Percentiles rank a stretch among this genome's conserved stretches.
These are phyloP conservation scores for Pezicula rhizophila DNA, from an alignment of 2,329 filamentous ascomycete genomes.

Conservation along the genomic window DNA sequence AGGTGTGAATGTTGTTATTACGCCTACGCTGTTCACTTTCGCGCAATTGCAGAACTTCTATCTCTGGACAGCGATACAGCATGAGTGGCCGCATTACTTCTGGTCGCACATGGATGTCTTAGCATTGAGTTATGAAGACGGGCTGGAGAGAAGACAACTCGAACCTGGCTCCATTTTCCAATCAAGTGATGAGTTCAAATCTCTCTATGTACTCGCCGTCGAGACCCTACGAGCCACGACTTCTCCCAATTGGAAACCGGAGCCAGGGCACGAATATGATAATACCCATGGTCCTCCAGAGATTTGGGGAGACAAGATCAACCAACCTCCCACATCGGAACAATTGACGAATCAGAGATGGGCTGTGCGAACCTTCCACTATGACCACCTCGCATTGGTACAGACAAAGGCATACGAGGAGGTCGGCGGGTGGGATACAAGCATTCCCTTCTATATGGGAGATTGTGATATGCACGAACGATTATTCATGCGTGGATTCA, in stretches of 20 bases:
- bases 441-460: slow-evolving; percentile 49
- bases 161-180: not conserved
- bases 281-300: not conserved
- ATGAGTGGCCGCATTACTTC: slow-evolving; percentile 42
- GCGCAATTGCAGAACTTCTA: slow-evolving; percentile 48
- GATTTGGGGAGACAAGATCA: not conserved
- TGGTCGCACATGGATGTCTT: slow-evolving; percentile 48
- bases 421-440: slow-evolving; percentile 44
- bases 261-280: not conserved
- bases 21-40: slow-evolving; percentile 43
- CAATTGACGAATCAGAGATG: slow-evolving; percentile 25
- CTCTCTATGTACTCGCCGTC: not conserved
- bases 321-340: not conserved
- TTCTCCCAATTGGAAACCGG: not conserved
- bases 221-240: not conserved
- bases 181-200: not conserved
- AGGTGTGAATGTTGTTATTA: slow-evolving; percentile 41
- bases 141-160: not conserved
- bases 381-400: slow-evolving; percentile 48
- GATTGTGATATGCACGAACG: slow-evolving; percentile 48
- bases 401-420: slow-evolving; percentile 44
- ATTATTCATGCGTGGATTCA: slow-evolving; percentile 37
- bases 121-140: slow-evolving; percentile 34
- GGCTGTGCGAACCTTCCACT: slow-evolving; percentile 46
- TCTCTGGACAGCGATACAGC: slow-evolving; percentile 35